A percentile compares a stretch with the other conserved stretches of the same genome.
Evolutionary conservation across 2,329 filamentous ascomycete species (phyloP).

Genomic region (Cordyceps javanica): DNA sequence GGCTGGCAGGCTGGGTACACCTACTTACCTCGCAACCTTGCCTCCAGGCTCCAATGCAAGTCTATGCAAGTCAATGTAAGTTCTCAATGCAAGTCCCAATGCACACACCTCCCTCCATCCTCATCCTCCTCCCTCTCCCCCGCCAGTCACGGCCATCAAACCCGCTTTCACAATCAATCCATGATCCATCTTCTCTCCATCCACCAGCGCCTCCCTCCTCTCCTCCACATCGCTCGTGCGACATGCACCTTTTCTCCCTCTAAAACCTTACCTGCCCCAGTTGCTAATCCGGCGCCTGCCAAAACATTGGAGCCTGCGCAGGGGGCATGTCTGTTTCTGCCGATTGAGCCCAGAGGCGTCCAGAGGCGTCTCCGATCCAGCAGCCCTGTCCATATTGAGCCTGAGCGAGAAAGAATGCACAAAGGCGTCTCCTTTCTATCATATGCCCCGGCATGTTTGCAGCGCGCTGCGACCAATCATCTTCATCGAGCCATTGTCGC

Average conservation of each 20-base stretch:
- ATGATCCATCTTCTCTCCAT: neutral
- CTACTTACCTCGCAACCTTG: too few species aligned
- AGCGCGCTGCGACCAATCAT: too few species aligned
- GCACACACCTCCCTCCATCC: too few species aligned
- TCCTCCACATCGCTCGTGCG: neutral
- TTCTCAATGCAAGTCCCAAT: neutral
- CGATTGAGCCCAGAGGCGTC: conserved; percentile 6
- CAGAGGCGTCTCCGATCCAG: conserved; percentile 5
- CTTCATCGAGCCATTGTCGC: neutral
- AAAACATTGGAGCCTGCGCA: conserved; percentile 2
- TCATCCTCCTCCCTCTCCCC: too few species aligned
- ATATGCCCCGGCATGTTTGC: too few species aligned
- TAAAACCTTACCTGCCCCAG: neutral
- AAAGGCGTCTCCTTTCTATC: neutral
- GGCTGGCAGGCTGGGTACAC: too few species aligned
- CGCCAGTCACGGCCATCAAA: neutral
- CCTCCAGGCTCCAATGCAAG: neutral
- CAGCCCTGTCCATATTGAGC: neutral
- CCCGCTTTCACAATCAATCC: neutral
- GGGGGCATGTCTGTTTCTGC: neutral
- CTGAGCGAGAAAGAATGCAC: neutral
- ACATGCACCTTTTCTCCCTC: neutral
- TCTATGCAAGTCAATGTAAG: too few species aligned
- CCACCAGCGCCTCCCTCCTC: neutral
- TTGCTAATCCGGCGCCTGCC: neutral